Evolutionary conservation across 2,329 filamentous ascomycete species (phyloP).

Genomic region (Diaporthe humulicola): DNA sequence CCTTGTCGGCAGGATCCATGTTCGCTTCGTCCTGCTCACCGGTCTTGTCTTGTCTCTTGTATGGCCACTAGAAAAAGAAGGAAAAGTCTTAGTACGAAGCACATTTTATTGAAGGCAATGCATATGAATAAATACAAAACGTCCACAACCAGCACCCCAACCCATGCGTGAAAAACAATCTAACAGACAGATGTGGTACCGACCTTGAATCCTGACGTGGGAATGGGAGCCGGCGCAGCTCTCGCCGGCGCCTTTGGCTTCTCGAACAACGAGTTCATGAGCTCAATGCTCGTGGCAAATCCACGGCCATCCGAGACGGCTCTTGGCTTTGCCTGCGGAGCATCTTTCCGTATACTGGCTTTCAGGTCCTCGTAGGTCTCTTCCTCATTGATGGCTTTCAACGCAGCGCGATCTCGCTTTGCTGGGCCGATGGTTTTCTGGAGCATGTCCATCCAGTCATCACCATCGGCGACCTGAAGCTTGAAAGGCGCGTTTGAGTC

Average conservation of each 20-base stretch:
- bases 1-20: slow-evolving; percentile 73
- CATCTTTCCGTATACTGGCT: slow-evolving; percentile 48
- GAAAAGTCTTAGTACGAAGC: slow-evolving; percentile 60
- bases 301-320: slow-evolving; percentile 67
- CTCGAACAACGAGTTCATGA: slow-evolving; percentile 95
- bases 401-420: slow-evolving; percentile 88
- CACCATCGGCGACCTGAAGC: slow-evolving; percentile 75
- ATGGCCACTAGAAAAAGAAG: slow-evolving; percentile 80
- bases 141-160: slow-evolving; percentile 48
- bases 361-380: slow-evolving; percentile 63
- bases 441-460: slow-evolving; percentile 94
- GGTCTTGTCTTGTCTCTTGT: slow-evolving; percentile 82
- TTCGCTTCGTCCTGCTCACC: slow-evolving; percentile 71
- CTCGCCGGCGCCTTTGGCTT: slow-evolving; percentile 72
- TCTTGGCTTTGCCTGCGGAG: slow-evolving; percentile 49
- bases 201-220: slow-evolving; percentile 86
- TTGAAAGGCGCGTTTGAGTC: slow-evolving; percentile 69
- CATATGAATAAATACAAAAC: slow-evolving; percentile 48
- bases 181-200: slow-evolving; percentile 68
- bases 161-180: slow-evolving; percentile 40
- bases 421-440: slow-evolving; percentile 94
- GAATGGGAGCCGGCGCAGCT: slow-evolving; percentile 64
- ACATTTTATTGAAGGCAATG: slow-evolving; percentile 49
- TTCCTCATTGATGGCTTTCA: slow-evolving; percentile 72
- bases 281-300: slow-evolving; percentile 90